phyloP scores from a whole-genome alignment of 2,329 filamentous ascomycete genomes.

The Leptographium flavum region DNA sequence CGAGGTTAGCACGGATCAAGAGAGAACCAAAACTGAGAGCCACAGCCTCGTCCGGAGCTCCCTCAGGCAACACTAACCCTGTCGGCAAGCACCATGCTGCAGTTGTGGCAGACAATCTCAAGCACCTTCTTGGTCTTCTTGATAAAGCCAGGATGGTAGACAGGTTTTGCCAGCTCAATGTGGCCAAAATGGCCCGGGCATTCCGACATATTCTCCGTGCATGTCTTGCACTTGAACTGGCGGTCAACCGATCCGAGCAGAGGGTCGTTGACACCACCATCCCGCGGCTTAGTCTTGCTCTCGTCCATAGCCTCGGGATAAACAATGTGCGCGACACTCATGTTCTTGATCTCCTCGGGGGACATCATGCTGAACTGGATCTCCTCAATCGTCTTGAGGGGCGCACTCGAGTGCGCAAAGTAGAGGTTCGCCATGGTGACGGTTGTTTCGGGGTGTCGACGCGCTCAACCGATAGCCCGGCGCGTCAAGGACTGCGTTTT shows the following conservation, averaged over 20 bases:
- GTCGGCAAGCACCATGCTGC: constrained; percentile 93
- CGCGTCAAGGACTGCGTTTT: neutral
- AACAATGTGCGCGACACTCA: constrained; percentile 91
- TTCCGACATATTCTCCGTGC: constrained; percentile 86
- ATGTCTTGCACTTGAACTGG: constrained; percentile 90
- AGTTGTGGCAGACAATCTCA: constrained; percentile 98
- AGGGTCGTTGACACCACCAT: constrained; percentile 87
- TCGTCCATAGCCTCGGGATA: constrained; percentile 99
- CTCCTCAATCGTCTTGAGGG: constrained; percentile 94
- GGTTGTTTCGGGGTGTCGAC: constrained; percentile 4
- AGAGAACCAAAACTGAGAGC: constrained; percentile 21
- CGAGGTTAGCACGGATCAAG: constrained; percentile 11
- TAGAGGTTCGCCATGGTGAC: constrained; percentile 79
- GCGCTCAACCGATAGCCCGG: neutral
- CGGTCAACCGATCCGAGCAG: constrained; percentile 93
- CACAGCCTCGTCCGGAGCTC: constrained; percentile 2
- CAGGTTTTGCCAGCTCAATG: constrained; percentile 91
- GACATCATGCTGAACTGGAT: constrained; percentile 98
- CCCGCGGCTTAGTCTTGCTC: constrained; percentile 75
- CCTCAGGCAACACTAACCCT: constrained; percentile 69
- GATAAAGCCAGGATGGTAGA: constrained; percentile 91
- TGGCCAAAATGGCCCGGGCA: constrained; percentile 98
- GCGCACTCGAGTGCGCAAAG: constrained; percentile 85
- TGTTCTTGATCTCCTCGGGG: constrained; percentile 96
- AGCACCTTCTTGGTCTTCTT: constrained; percentile 99